Percentiles rank a stretch among this genome's conserved stretches.
Evolutionary conservation across 192 early-diverging fungal species (phyloP).

Genomic region (Glomus cerebriforme): DNA sequence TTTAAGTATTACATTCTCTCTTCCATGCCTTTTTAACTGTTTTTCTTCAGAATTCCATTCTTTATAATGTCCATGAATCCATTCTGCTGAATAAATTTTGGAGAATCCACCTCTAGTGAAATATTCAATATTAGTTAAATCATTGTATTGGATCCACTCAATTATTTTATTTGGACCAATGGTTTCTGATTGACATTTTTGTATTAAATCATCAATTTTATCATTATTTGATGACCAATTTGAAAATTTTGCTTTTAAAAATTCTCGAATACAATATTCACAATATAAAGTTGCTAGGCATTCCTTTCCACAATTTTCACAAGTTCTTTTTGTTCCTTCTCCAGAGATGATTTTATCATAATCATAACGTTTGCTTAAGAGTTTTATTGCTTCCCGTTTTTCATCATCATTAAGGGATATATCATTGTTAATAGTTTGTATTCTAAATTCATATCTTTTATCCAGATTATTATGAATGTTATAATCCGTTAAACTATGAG

Average conservation of each 20-base stretch:
- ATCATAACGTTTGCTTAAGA: background rate
- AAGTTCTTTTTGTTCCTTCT: background rate
- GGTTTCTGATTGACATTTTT: background rate
- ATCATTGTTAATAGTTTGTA: background rate
- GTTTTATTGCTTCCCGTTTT: background rate
- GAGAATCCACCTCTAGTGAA: background rate
- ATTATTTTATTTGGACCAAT: background rate
- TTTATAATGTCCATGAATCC: background rate
- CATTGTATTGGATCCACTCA: background rate
- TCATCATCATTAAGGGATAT: background rate
- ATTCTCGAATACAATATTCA: background rate
- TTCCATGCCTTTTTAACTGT: background rate
- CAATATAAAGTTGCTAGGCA: background rate
- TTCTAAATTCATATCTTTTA: background rate
- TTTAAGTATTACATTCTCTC: background rate
- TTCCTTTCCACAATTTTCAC: background rate
- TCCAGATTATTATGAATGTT: background rate
- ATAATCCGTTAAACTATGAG: background rate
- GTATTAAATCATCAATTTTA: background rate
- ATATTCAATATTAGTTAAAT: background rate
- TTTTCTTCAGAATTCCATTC: background rate
- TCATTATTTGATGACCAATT: background rate
- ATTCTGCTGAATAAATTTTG: background rate
- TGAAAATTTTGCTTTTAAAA: background rate
- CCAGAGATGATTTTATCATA: background rate